Percentiles rank a stretch among this genome's conserved stretches.
These are phyloP conservation scores for Themeda triandra DNA, from an alignment of 176 grass and related monocot genomes.

Conservation along the genomic window DNA sequence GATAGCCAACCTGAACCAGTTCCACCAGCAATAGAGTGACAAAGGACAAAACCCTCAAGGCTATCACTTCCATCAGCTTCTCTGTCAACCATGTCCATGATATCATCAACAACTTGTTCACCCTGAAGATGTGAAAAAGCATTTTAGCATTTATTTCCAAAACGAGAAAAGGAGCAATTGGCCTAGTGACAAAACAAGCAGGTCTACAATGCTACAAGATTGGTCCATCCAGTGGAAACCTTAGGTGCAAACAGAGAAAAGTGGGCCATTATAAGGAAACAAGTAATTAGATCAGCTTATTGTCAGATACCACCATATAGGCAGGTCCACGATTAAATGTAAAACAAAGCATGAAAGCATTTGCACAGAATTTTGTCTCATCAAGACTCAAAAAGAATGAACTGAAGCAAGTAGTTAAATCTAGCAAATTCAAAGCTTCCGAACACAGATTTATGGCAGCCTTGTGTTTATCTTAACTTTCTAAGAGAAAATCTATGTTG, in stretches of 20 bases:
- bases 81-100: slow-evolving; percentile 99
- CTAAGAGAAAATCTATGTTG: background rate
- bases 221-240: too few relatives aligned
- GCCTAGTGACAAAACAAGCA: too few relatives aligned
- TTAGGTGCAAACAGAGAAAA: slow-evolving; percentile 2
- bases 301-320: background rate
- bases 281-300: background rate
- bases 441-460: background rate
- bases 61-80: slow-evolving; percentile 99
- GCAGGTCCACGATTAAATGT: background rate
- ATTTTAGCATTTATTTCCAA: slow-evolving; percentile 11
- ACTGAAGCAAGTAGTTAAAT: background rate
- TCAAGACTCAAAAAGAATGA: background rate
- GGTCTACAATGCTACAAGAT: too few relatives aligned
- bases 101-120: slow-evolving; percentile 98
- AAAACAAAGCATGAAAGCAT: background rate
- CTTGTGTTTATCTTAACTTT: background rate
- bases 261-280: background rate
- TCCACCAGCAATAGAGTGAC: slow-evolving; percentile 97
- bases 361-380: background rate
- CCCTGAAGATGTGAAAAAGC: slow-evolving; percentile 44
- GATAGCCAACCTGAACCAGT: slow-evolving; percentile 87
- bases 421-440: slow-evolving; percentile 10
- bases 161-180: background rate
- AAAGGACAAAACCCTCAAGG: slow-evolving; percentile 94